A percentile compares a stretch with the other conserved stretches of the same genome.
Evolutionary conservation across 805 yeast species (phyloP).

Genomic region (Cyberlindnera mycetangii): DNA sequence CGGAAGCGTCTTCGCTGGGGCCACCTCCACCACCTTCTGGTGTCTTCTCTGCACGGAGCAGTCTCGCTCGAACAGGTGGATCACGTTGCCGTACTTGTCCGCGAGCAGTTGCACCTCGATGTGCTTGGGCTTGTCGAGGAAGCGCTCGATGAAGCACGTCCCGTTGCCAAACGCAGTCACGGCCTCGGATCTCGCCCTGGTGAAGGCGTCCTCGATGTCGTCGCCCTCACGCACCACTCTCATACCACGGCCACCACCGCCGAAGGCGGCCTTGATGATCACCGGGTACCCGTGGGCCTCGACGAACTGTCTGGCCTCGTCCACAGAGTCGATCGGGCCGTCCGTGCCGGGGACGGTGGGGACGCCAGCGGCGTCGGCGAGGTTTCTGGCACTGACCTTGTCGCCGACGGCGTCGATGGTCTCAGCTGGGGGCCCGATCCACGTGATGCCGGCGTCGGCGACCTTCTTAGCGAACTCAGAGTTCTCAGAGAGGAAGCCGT

Average conservation of each 20-base stretch:
- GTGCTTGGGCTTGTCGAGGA: slow-evolving; percentile 93
- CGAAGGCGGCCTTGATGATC: slow-evolving; percentile 97
- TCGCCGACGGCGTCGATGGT: slow-evolving; percentile 96
- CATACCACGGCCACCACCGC: slow-evolving; percentile 99
- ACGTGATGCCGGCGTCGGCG: slow-evolving; percentile 83
- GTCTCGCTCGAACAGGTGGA: slow-evolving; percentile 95
- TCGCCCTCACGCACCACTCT: slow-evolving; percentile 98
- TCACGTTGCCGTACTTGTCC: slow-evolving; percentile 89
- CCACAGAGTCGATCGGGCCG: slow-evolving; percentile 84
- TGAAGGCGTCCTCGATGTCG: slow-evolving; percentile 84
- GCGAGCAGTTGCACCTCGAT: slow-evolving; percentile 96
- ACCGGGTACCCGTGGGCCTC: slow-evolving; percentile 89
- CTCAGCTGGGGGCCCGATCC: slow-evolving; percentile 90
- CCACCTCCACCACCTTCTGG: slow-evolving; percentile 97
- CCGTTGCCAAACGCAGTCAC: slow-evolving; percentile 96
- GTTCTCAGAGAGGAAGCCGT: slow-evolving; percentile 88
- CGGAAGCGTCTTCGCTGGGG: slow-evolving; percentile 93
- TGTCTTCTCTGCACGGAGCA: slow-evolving; percentile 99
- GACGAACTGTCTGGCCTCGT: slow-evolving; percentile 79
- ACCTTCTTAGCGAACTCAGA: slow-evolving; percentile 92
- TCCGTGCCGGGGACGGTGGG: slow-evolving; percentile 98
- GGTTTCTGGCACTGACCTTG: slow-evolving; percentile 88
- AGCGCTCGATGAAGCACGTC: slow-evolving; percentile 95
- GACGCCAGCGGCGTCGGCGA: slow-evolving; percentile 78
- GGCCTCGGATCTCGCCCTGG: slow-evolving; percentile 93